Conservation (phyloP, 1,284 basidiomycete genomes). For the Ustilago xerochloae region DNA sequence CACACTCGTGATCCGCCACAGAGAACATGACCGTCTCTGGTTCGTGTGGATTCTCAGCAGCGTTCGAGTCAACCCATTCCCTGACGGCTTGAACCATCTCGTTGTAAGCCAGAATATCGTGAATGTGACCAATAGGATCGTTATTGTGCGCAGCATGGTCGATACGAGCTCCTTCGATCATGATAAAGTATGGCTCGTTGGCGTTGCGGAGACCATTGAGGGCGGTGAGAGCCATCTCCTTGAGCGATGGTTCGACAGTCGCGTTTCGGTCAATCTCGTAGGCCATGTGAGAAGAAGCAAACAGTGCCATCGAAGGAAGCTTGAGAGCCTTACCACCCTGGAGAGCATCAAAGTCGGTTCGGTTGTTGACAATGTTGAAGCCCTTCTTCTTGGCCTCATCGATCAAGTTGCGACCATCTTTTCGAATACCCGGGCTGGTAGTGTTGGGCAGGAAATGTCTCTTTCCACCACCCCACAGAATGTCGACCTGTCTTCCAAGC, state of each 20-base stretch:
- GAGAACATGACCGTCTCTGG: conserved; percentile 59
- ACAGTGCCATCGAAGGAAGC: conserved; percentile 59
- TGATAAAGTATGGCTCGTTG: conserved; percentile 66
- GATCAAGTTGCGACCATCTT: conserved; percentile 60
- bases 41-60: conserved; percentile 30
- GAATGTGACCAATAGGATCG: conserved; percentile 63
- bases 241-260: conserved; percentile 59
- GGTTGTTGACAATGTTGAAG: conserved; percentile 54
- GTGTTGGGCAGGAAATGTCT: conserved; percentile 65
- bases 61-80: conserved; percentile 56
- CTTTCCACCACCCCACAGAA: conserved; percentile 65
- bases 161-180: conserved; percentile 64
- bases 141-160: conserved; percentile 67
- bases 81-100: conserved; percentile 52
- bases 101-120: conserved; percentile 65
- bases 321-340: conserved; percentile 29
- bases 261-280: conserved; percentile 67
- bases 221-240: conserved; percentile 66
- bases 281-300: conserved; percentile 61
- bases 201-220: conserved; percentile 58
- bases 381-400: conserved; percentile 56
- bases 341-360: conserved; percentile 60
- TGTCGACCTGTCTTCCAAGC: conserved; percentile 61
- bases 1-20: conserved; percentile 66
- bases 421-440: conserved; percentile 56